Percentiles rank a stretch among this genome's conserved stretches.
These are phyloP conservation scores for Diplodia scrobiculata DNA, from an alignment of 2,329 filamentous ascomycete species.

Conservation along the genomic window DNA sequence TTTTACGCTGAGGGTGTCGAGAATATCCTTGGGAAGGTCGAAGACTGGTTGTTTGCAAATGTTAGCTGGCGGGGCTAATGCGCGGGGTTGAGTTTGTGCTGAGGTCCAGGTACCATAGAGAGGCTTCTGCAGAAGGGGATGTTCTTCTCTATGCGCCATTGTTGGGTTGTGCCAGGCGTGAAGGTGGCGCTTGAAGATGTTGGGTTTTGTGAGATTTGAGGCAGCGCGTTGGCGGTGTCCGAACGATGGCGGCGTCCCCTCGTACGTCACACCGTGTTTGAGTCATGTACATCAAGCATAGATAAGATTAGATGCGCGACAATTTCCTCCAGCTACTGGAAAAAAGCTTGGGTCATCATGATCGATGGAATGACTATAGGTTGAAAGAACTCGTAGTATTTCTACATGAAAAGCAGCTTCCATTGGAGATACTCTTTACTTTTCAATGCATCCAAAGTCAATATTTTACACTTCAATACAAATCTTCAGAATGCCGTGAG, in stretches of 20 bases:
- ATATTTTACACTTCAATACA: constrained; percentile 1
- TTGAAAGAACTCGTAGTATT: background rate
- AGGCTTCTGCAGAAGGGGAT: constrained; percentile 42
- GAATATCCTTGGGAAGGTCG: constrained; percentile 74
- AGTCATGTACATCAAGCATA: background rate
- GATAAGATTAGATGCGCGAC: constrained; percentile 17
- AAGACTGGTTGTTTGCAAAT: constrained; percentile 62
- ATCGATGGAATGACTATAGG: background rate
- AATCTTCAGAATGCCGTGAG: background rate
- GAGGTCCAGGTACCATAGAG: constrained; percentile 42
- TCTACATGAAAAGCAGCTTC: background rate
- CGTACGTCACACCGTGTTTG: constrained; percentile 19
- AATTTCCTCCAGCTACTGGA: background rate
- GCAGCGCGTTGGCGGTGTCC: background rate
- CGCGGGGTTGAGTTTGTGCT: background rate
- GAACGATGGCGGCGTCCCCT: constrained; percentile 7
- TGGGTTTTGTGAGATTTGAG: background rate
- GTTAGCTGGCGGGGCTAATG: constrained; percentile 31
- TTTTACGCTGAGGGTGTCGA: constrained; percentile 67
- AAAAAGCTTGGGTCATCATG: too few relatives aligned
- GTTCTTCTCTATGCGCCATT: constrained; percentile 31
- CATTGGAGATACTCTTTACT: background rate
- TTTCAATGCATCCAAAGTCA: background rate
- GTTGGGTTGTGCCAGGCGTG: background rate
- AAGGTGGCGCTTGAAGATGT: background rate